Base-by-base conservation (phyloP, 805 yeast species). In the Candida piceae region DNA sequence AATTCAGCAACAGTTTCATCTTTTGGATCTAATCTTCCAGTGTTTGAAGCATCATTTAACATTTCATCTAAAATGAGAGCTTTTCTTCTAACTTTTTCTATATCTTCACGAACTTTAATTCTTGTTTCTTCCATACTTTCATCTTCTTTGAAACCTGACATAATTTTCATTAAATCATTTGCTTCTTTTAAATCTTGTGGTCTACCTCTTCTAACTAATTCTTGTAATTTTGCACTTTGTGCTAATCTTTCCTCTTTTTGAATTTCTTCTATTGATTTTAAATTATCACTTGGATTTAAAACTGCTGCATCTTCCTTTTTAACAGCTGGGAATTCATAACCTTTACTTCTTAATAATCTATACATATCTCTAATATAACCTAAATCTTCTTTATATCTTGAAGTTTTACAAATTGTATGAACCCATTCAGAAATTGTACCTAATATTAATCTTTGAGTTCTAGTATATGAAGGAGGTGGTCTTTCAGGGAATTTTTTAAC, bases 381-480 rank as follows among this genome's bases (percentile, higher is more conserved):
- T 51, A 93, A 69, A 58, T 93, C 99, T 30, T 88, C 95, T 57
- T 85, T 86, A 62, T 93, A 85, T 54, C 86, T 74, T 19, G 95
- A 79, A 36, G 93, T 87, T 52, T 80, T 79, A 62, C 97, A 90
- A 38, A 93, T 78, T 2, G 97, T 90, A 59, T 86, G 94, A 58
- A 85, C 80, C 99, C 99, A 93, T 61, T 93, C 97, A 62, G 90
- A 96, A 53, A 93, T 83, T 39, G 89, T 86, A 41, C 93, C 89
- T 53, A 93, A 70, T 45, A 90, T 78, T 50, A 88, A 70, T 56
- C 87, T 70, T 58, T 93, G 97, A 18, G 86, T 80, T 45, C 88
- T 73, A 15, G 90, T 70, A 62, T 84, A 87, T 26, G 89, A 76
- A 43, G 81, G 64, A 4, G 97, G 96, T 1, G 98, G 97, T 53